phyloP scores from a whole-genome alignment of 768 basidiomycete genomes.

The Tricholoma sp. region DNA sequence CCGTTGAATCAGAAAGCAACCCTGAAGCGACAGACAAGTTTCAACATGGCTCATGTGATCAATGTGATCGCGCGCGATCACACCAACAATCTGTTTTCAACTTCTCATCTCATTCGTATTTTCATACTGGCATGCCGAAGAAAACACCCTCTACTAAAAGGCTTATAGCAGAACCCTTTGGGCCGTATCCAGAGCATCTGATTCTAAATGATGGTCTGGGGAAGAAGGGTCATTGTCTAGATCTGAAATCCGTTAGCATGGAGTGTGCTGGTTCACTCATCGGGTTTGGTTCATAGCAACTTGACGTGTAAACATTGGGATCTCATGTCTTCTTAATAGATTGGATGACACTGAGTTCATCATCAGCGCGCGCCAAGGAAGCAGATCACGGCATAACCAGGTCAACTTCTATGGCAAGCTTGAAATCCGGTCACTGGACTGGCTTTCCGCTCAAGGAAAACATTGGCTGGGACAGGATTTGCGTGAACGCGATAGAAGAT shows the following conservation, averaged over 20 bases:
- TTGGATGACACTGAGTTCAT: slow-evolving; percentile 45
- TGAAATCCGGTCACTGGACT: slow-evolving; percentile 36
- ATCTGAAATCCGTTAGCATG: slow-evolving; percentile 11
- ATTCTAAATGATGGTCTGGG: slow-evolving; percentile 18
- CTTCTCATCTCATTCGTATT: too few species aligned
- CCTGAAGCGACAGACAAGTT: too few species aligned
- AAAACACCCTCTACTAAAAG: slow-evolving; percentile 4
- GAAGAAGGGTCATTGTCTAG: slow-evolving; percentile 1
- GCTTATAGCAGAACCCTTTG: slow-evolving; percentile 22
- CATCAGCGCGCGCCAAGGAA: slow-evolving; percentile 19
- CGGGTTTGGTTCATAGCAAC: slow-evolving; percentile 11
- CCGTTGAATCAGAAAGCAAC: too few species aligned
- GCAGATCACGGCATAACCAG: slow-evolving; percentile 15
- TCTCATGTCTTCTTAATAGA: slow-evolving; percentile 18
- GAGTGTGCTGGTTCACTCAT: slow-evolving; percentile 12
- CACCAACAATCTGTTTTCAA: too few species aligned
- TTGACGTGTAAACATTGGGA: neutral
- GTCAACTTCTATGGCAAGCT: slow-evolving; percentile 51
- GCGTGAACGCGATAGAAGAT: slow-evolving; percentile 29
- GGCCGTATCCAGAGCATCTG: slow-evolving; percentile 25
- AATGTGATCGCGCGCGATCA: too few species aligned
- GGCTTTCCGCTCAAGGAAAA: slow-evolving; percentile 46
- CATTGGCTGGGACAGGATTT: slow-evolving; percentile 40
- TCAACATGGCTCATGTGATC: too few species aligned
- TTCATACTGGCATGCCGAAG: neutral